Percentiles rank a stretch among this genome's conserved stretches.
Conservation (phyloP, 805 yeast genomes). For the Barnettozyma sucrosica region DNA sequence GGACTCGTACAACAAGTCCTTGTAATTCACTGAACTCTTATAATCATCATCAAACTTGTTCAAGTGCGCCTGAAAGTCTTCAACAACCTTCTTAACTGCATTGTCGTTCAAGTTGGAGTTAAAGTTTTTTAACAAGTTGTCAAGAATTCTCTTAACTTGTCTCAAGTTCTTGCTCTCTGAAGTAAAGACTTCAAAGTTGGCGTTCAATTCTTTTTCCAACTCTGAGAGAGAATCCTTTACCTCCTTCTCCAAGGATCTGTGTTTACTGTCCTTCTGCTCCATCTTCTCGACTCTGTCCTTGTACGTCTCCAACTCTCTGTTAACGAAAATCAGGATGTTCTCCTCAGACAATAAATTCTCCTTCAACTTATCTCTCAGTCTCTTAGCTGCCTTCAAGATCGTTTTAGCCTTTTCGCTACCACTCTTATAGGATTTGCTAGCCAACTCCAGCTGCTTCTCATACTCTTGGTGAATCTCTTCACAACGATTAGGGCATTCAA, state of each 20-base stretch:
- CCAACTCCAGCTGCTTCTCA: neutral
- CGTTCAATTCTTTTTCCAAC: slow-evolving; percentile 13
- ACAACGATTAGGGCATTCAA: slow-evolving; percentile 26
- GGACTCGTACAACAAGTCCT: neutral
- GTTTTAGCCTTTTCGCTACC: slow-evolving; percentile 17
- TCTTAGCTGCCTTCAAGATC: slow-evolving; percentile 20
- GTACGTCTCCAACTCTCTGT: slow-evolving; percentile 7
- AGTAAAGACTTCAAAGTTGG: slow-evolving; percentile 19
- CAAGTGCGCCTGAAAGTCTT: slow-evolving; percentile 28
- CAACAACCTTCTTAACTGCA: slow-evolving; percentile 73
- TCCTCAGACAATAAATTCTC: slow-evolving; percentile 18
- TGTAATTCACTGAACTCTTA: neutral
- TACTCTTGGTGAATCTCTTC: slow-evolving; percentile 24
- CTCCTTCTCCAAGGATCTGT: slow-evolving; percentile 6
- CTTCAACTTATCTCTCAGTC: slow-evolving; percentile 25
- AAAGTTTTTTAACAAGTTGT: slow-evolving; percentile 48
- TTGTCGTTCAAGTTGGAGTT: slow-evolving; percentile 83
- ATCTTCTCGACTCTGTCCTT: slow-evolving; percentile 1
- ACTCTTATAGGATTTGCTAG: slow-evolving; percentile 13
- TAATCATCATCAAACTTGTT: slow-evolving; percentile 8
- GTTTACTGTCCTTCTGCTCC: neutral
- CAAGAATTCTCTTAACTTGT: slow-evolving; percentile 34
- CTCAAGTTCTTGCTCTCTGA: slow-evolving; percentile 21
- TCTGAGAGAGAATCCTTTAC: slow-evolving; percentile 6
- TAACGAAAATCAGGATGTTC: slow-evolving; percentile 6